Base-by-base conservation (phyloP, 2,329 filamentous ascomycete genomes). In the Penicillium crustosum region DNA sequence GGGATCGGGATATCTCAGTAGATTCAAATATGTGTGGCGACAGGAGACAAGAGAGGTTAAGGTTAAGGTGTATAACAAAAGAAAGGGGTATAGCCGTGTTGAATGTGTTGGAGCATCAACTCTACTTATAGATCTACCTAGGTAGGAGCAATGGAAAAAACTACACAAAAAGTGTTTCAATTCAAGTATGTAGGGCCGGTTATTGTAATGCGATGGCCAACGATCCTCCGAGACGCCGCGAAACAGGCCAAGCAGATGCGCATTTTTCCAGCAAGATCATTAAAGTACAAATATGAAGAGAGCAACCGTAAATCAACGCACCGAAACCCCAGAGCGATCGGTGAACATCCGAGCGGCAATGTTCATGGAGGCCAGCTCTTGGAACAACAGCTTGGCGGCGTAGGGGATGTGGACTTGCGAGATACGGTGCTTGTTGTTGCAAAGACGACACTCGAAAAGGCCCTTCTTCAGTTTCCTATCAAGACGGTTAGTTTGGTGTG, bases 381-480 rank as follows among this genome's bases (percentile, higher is more conserved):
- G 94, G 88, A 99, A 99, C 50, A 99, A 86, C 49, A 99, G 83
- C 81, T 99, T 99, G 60, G 94, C 94, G 2, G 94, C 94, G 73
- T 99, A 99, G 0, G 94, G 94, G 64, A 99, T 96, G 75, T 97
- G 91, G 56, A 99, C 89, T 77, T 99, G 94, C 6, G 93, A 94
- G 75, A 99, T 97, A 80, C 91, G 92, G 63, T 93, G 97, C 85
- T 97, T 97, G 83, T 99, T 99, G 82, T 95, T 94, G 85, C 94
- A 99, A 35, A 94, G 91, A 55, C 94, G 86, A 78, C 94, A 99
- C 77, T 97, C 93, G 73, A 97, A 97, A 29, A 91, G 91, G 71
- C 94, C 91, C 78, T 96, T 96, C 70, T 93, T 93, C 59, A 99
- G 84, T 81, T 95, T 94, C 45, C 91, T 95, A 66, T 13, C 53